phyloP scores from a whole-genome alignment of 2,329 filamentous ascomycete genomes.

The Penicillium griseofulvum region DNA sequence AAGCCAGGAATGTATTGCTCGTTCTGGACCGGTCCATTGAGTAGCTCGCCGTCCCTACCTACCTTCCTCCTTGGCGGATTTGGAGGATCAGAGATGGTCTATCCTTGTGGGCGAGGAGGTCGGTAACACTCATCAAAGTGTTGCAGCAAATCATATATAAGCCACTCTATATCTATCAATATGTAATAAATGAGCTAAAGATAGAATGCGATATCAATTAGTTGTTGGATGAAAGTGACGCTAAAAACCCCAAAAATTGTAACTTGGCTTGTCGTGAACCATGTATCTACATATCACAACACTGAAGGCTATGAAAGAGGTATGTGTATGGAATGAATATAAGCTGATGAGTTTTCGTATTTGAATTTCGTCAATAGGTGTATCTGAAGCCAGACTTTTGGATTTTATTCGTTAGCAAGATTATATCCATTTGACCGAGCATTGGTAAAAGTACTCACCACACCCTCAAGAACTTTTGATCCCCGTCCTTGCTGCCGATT shows the following conservation, averaged over 20 bases:
- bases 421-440: not conserved
- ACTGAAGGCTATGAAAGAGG: not conserved
- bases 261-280: not conserved
- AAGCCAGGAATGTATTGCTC: not conserved
- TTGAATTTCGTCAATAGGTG: constrained; percentile 28
- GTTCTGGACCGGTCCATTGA: not conserved
- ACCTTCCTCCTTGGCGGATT: constrained; percentile 14
- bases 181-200: not conserved
- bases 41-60: not conserved
- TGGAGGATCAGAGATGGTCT: constrained; percentile 16
- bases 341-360: not conserved
- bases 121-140: not conserved
- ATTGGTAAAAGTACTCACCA: constrained; percentile 24
- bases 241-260: not conserved
- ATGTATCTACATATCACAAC: not conserved
- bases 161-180: not conserved
- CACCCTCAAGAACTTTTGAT: constrained; percentile 51
- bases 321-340: not conserved
- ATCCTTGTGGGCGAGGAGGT: constrained; percentile 1
- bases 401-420: not conserved
- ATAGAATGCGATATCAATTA: not conserved
- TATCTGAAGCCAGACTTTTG: constrained; percentile 33
- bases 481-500: constrained; percentile 53
- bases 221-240: not conserved
- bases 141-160: not conserved